phyloP scores from a whole-genome alignment of 1,139 yeast genomes.

The Magnusiomyces clavatus region DNA sequence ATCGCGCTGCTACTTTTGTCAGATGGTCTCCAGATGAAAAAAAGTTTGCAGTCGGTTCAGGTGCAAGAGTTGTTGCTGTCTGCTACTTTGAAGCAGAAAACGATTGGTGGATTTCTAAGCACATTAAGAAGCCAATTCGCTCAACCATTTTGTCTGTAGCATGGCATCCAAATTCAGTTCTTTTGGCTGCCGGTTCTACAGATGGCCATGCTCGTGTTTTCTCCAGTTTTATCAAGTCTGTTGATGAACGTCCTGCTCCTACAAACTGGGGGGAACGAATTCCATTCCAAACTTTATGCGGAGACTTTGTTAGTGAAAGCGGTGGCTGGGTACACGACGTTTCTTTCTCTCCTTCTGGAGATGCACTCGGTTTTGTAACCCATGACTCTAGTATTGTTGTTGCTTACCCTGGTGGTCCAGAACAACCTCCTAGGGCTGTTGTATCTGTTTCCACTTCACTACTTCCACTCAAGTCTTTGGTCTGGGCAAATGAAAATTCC shows the following conservation, averaged over 20 bases:
- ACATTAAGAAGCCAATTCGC: constrained; percentile 83
- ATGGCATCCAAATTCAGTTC: constrained; percentile 93
- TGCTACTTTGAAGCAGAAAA: constrained; percentile 94
- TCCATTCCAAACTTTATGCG: constrained; percentile 91
- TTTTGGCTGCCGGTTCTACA: constrained; percentile 86
- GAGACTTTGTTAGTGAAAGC: constrained; percentile 67
- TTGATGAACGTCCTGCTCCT: constrained; percentile 75
- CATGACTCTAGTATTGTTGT: constrained; percentile 74
- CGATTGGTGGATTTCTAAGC: constrained; percentile 99
- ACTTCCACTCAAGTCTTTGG: constrained; percentile 72
- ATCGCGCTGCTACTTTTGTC: constrained; percentile 89
- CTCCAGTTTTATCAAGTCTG: constrained; percentile 84
- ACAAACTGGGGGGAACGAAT: constrained; percentile 90
- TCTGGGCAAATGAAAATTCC: constrained; percentile 58
- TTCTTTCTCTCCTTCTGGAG: constrained; percentile 73
- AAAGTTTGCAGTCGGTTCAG: constrained; percentile 96
- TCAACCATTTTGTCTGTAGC: constrained; percentile 78
- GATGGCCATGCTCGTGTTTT: constrained; percentile 94
- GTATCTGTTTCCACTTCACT: constrained; percentile 55
- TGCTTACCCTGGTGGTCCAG: constrained; percentile 71
- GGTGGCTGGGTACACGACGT: constrained; percentile 95
- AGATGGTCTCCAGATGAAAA: constrained; percentile 89
- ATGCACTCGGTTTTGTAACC: constrained; percentile 68
- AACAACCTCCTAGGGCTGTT: constrained; percentile 43
- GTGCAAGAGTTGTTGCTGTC: constrained; percentile 88